A percentile compares a stretch with the other conserved stretches of the same genome.
phyloP scores from a whole-genome alignment of 2,329 filamentous ascomycete species.

The Aspergillus pseudoterreus region DNA sequence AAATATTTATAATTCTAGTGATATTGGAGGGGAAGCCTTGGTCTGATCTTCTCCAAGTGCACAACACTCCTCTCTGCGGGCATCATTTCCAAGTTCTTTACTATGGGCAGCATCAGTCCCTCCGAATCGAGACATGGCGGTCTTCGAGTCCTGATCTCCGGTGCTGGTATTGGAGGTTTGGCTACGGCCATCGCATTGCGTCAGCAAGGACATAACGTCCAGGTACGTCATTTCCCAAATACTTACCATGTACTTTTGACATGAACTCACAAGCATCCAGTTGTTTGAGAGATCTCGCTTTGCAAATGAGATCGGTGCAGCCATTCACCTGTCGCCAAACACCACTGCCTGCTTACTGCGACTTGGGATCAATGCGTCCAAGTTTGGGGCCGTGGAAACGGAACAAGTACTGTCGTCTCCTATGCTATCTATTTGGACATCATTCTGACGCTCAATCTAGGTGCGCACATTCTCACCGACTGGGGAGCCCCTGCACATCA shows the following conservation, averaged over 20 bases:
- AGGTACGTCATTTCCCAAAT: slow-evolving; percentile 9
- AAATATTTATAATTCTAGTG: neutral
- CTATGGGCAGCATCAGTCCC: slow-evolving; percentile 17
- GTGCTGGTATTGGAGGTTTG: slow-evolving; percentile 33
- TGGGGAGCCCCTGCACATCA: slow-evolving; percentile 33
- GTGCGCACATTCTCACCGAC: slow-evolving; percentile 37
- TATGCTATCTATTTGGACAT: neutral
- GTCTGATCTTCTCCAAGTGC: neutral
- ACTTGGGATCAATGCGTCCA: slow-evolving; percentile 41
- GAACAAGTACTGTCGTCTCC: slow-evolving; percentile 20
- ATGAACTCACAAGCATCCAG: slow-evolving; percentile 23
- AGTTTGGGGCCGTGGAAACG: slow-evolving; percentile 37
- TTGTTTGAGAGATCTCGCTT: slow-evolving; percentile 56
- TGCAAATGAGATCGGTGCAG: slow-evolving; percentile 56
- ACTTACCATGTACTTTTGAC: too few species aligned
- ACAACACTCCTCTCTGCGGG: neutral
- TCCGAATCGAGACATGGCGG: slow-evolving; percentile 7
- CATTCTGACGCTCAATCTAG: slow-evolving; percentile 13
- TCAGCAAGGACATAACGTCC: slow-evolving; percentile 50
- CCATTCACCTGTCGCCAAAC: slow-evolving; percentile 62
- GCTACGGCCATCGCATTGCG: slow-evolving; percentile 47
- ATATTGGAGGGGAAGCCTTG: neutral
- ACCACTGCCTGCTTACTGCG: slow-evolving; percentile 53
- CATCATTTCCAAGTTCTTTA: neutral
- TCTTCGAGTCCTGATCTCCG: slow-evolving; percentile 30